Base-by-base conservation (phyloP, 1,284 basidiomycete species). In the Exobasidium rhododendri region DNA sequence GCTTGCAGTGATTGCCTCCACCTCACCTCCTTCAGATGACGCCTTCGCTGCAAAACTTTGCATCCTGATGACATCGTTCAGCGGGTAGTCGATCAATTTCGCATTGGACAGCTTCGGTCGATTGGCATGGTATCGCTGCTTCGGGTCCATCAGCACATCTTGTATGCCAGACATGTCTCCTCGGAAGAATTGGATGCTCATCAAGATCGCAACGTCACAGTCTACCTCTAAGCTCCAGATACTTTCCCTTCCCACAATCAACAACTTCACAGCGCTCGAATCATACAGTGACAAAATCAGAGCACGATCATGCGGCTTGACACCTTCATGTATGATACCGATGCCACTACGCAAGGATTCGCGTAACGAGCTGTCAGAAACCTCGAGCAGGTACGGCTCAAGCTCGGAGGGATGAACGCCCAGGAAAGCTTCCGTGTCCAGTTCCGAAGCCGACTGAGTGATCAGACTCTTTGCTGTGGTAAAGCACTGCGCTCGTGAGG, bases 341-440 rank as follows among this genome's bases (percentile, higher is more conserved):
- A 98, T 86, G 1, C 97, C 96, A 73, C 90, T 90, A n/a, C 87
- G 84, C 26, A 96, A 81, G 44, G 89, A 87, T 74, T 97, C 89
- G 28, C 30, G 20, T 11, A 62, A 35, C 7, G 22, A 17, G 10
- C 3, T 17, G 29, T 62, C 61, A 5, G 14, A 31, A 6, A 62
- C 26, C 17, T 17, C 24, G n/a, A 83, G 82, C 2, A 97, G 83
- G 17, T 84, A 82, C 10, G 74, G 69, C 73, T 94, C 89, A 88
- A 81, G 68, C 86, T 84, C 51, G 85, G 83, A 74, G 90, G 88
- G 35, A 94, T 81, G 22, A 83, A 79, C 26, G 7, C 20, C 86
- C 83, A 54, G 91, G 83, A 81, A 91, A 91, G 13, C 92, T 90
- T 68, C 65, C 13, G 62, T 66, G 29, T 84, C 84, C 5, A 88